A percentile compares a stretch with the other conserved stretches of the same genome.
These are phyloP conservation scores for Phytophthora citricola DNA, from an alignment of 352 stramenopile species.

Conservation along the genomic window DNA sequence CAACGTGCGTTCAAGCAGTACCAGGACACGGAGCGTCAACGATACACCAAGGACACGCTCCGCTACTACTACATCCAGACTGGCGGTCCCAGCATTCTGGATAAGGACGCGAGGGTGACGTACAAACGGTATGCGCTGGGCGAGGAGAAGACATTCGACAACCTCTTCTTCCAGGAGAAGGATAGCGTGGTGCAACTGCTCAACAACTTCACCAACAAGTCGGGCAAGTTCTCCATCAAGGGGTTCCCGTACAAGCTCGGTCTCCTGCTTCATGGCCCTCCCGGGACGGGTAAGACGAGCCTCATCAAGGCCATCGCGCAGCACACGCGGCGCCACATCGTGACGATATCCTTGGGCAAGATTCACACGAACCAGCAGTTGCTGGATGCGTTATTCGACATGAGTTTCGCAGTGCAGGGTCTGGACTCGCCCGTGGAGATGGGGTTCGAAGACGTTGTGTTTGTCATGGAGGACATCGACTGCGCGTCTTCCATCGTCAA, in stretches of 20 bases:
- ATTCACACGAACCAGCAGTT: constrained; percentile 88
- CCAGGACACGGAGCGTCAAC: constrained; percentile 39
- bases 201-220: constrained; percentile 72
- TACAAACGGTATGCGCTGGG: constrained; percentile 84
- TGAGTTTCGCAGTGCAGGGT: constrained; percentile 65
- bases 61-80: constrained; percentile 59
- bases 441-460: constrained; percentile 87
- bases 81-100: constrained; percentile 16
- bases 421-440: constrained; percentile 74
- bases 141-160: constrained; percentile 90
- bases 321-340: constrained; percentile 77
- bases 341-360: constrained; percentile 75
- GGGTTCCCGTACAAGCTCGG: constrained; percentile 91
- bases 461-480: constrained; percentile 93
- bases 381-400: constrained; percentile 84
- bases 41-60: constrained; percentile 42
- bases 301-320: constrained; percentile 91
- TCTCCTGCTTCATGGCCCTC: constrained; percentile 88
- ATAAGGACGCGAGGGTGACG: constrained; percentile 19
- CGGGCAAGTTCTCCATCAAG: constrained; percentile 86
- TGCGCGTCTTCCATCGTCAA: constrained; percentile 82
- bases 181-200: constrained; percentile 68
- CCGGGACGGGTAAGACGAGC: constrained; percentile 91
- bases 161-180: constrained; percentile 91
- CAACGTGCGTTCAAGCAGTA: constrained; percentile 44